Evolutionary conservation across 1,284 basidiomycete genomes (phyloP), one percentile per base, ranked within the genome.

Genomic region (Coniferiporia weirii): DNA sequence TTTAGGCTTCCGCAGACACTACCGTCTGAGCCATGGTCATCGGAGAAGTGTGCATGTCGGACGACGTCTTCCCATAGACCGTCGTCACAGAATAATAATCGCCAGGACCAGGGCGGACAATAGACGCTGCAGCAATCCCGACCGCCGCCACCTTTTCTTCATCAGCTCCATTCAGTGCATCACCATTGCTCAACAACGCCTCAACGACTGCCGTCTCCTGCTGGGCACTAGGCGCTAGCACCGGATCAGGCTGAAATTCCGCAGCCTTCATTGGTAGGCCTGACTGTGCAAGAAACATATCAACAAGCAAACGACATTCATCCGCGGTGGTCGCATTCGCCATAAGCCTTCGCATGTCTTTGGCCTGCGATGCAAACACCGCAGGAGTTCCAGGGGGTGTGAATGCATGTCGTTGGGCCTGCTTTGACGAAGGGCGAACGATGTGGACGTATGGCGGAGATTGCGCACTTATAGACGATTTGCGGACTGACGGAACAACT

Each of bases 291-390:
- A 95, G 76, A 71, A 91, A 88, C 75, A 92, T 88, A 65, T 91
- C 87, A 45, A 93, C 78, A 45, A 95, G 82, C 36, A 94, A 75
- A 52, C 90, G 87, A 68, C 92, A 94, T 74, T 95, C 93, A 61
- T 89, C 85, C 44, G 82, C 87, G 35, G 79, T 84, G 0, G 86
- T 87, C 15, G 93, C 91, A 56, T 76, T 79, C 22, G 81, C 74
- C n/a, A 95, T 74, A 57, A 91, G 75, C 22, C 78, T 76, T 27
- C 87, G 84, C 69, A 95, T 79, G 52, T 91, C 87, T 12, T 77
- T 74, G 36, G 85, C 79, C 60, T 85, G 73, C 47, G 73, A 52
- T 44, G 73, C 63, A 48, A 74, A 66, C 12, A 62, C 57, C 10
- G 57, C 46, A 3, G 63, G 65, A 49, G 64, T 46, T 36, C 63